phyloP scores from a whole-genome alignment of 805 yeast genomes.

The Zygotorulaspora danielsina region DNA sequence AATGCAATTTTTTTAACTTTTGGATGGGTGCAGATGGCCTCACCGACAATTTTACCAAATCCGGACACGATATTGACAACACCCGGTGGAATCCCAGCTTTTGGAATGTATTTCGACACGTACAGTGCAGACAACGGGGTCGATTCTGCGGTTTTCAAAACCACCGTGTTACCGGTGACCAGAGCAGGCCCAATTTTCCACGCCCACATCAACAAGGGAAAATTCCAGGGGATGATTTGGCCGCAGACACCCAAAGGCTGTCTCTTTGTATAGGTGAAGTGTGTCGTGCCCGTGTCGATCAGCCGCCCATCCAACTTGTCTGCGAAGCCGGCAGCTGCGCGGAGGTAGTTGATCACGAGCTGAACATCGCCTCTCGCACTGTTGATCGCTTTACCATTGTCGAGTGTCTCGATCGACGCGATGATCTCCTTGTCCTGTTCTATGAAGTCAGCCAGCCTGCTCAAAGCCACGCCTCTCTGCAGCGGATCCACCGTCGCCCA shows the following conservation, averaged over 20 bases:
- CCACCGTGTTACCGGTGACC: conserved; percentile 85
- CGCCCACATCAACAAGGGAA: conserved; percentile 88
- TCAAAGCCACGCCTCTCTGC: conserved; percentile 57
- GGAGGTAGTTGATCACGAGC: conserved; percentile 61
- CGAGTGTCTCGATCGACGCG: conserved; percentile 79
- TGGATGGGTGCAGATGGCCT: conserved; percentile 71
- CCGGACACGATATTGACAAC: conserved; percentile 86
- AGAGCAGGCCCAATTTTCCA: conserved; percentile 95
- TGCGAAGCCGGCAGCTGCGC: conserved; percentile 88
- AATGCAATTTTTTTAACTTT: conserved; percentile 86
- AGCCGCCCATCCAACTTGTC: conserved; percentile 78
- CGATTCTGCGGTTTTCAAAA: conserved; percentile 85
- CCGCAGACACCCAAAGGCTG: conserved; percentile 96
- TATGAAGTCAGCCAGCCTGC: conserved; percentile 71
- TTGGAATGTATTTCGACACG: conserved; percentile 61
- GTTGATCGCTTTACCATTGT: conserved; percentile 79
- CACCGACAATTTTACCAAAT: conserved; percentile 80
- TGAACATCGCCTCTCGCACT: conserved; percentile 74
- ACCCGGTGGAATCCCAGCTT: conserved; percentile 91
- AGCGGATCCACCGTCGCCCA: conserved; percentile 74
- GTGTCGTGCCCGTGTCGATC: conserved; percentile 68
- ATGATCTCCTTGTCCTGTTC: conserved; percentile 68
- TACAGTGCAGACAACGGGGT: conserved; percentile 86
- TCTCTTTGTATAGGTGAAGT: conserved; percentile 73
- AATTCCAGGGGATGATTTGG: conserved; percentile 96